Evolutionary conservation across 345 rosid species (phyloP).

Genomic region (Reutealis trisperma): DNA sequence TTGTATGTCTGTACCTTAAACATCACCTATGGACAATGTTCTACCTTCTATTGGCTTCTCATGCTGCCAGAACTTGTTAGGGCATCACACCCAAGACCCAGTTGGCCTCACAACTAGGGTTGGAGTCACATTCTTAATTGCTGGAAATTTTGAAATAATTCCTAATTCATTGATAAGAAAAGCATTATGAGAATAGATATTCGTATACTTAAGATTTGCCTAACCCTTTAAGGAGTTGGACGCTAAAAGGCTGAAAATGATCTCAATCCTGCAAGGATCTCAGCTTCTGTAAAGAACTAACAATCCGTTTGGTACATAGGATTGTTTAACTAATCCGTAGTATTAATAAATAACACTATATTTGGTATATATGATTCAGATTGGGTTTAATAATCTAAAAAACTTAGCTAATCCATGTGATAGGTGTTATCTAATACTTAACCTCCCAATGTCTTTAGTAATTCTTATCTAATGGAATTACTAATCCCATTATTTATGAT

Average conservation of each 20-base stretch:
- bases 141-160: background rate
- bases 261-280: background rate
- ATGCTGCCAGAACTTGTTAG: background rate
- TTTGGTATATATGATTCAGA: too few relatives aligned
- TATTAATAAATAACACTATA: too few relatives aligned
- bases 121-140: background rate
- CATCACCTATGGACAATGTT: background rate
- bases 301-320: too few relatives aligned
- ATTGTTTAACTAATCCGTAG: too few relatives aligned
- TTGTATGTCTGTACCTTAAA: background rate
- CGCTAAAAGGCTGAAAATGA: background rate
- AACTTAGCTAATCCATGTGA: too few relatives aligned
- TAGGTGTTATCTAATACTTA: too few relatives aligned
- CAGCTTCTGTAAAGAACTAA: background rate
- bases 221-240: conserved; percentile 1
- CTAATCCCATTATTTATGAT: too few relatives aligned
- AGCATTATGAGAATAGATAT: background rate
- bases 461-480: too few relatives aligned
- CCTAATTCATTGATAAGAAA: background rate
- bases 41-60: background rate
- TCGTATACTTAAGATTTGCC: background rate
- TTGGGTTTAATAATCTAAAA: too few relatives aligned
- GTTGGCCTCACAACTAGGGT: background rate
- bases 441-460: too few relatives aligned
- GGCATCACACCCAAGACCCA: too few relatives aligned